A percentile compares a stretch with the other conserved stretches of the same genome.
Evolutionary conservation across 2,329 filamentous ascomycete genomes (phyloP).

Genomic region (Hypoxylon sp.): DNA sequence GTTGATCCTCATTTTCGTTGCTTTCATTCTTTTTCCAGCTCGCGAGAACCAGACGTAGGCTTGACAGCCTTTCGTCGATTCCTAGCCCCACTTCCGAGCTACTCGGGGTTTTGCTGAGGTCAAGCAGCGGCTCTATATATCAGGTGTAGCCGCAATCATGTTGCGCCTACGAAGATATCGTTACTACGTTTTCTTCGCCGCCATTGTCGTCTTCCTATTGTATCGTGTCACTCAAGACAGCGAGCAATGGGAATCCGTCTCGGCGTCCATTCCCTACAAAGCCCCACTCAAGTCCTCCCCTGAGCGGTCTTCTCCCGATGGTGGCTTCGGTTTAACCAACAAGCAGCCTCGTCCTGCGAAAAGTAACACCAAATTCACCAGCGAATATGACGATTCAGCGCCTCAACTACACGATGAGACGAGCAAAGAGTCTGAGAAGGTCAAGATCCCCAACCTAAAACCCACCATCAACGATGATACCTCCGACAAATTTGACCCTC

Average conservation of each 20-base stretch:
- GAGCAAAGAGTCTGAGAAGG: constrained; percentile 34
- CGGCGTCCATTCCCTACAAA: constrained; percentile 45
- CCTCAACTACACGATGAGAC: constrained; percentile 42
- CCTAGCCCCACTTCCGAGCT: constrained; percentile 27
- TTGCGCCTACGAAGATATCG: constrained; percentile 53
- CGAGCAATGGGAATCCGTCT: constrained; percentile 51
- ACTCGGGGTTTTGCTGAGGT: neutral
- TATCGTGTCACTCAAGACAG: constrained; percentile 48
- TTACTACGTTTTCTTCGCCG: constrained; percentile 52
- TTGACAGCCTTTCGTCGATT: constrained; percentile 17
- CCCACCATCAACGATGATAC: constrained; percentile 32
- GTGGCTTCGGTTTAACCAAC: constrained; percentile 29
- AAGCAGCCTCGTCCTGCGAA: constrained; percentile 33
- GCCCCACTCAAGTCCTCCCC: constrained; percentile 35
- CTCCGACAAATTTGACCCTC: constrained; percentile 34
- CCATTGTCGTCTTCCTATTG: constrained; percentile 50
- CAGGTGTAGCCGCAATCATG: constrained; percentile 41
- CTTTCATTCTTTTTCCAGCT: constrained; percentile 13
- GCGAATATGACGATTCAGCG: constrained; percentile 38
- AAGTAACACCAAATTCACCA: constrained; percentile 21
- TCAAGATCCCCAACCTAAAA: constrained; percentile 49
- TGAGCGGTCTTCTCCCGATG: constrained; percentile 32
- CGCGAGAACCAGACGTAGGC: constrained; percentile 23
- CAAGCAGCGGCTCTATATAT: constrained; percentile 19
- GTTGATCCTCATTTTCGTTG: constrained; percentile 26